These are phyloP conservation scores for Fragilaria crotonensis DNA, from an alignment of 108 stramenopile species.

Conservation along the genomic window DNA sequence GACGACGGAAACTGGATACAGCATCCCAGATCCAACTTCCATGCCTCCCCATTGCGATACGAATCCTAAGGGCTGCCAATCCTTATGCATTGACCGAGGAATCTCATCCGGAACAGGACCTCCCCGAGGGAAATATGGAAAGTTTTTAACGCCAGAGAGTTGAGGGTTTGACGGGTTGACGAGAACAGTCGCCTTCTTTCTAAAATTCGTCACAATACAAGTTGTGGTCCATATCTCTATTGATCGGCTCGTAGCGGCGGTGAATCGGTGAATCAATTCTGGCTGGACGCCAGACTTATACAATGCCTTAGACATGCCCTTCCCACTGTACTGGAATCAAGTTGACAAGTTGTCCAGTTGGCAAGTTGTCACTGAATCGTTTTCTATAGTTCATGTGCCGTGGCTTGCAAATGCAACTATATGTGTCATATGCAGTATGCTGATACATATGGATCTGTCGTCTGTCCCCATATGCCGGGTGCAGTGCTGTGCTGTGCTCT, in stretches of 20 bases:
- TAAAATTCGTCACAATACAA: slow-evolving; percentile 67
- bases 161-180: slow-evolving; percentile 66
- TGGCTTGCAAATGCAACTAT: too few species aligned
- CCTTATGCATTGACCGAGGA: slow-evolving; percentile 13
- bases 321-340: too few species aligned
- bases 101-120: slow-evolving; percentile 31
- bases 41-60: slow-evolving; percentile 77
- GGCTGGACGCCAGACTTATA: background rate
- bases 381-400: too few species aligned
- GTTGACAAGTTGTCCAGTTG: too few species aligned
- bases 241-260: background rate
- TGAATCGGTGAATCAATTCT: background rate
- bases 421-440: too few species aligned
- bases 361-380: too few species aligned
- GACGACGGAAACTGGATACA: slow-evolving; percentile 54
- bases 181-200: slow-evolving; percentile 21
- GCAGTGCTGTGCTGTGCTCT: too few species aligned
- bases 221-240: slow-evolving; percentile 74
- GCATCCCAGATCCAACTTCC: slow-evolving; percentile 70
- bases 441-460: too few species aligned
- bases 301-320: slow-evolving; percentile 1
- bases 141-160: slow-evolving; percentile 55
- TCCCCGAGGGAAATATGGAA: slow-evolving; percentile 69
- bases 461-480: too few species aligned
- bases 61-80: slow-evolving; percentile 46